Evolutionary conservation across 768 basidiomycete genomes (phyloP).

Genomic region (Panus rudis): DNA sequence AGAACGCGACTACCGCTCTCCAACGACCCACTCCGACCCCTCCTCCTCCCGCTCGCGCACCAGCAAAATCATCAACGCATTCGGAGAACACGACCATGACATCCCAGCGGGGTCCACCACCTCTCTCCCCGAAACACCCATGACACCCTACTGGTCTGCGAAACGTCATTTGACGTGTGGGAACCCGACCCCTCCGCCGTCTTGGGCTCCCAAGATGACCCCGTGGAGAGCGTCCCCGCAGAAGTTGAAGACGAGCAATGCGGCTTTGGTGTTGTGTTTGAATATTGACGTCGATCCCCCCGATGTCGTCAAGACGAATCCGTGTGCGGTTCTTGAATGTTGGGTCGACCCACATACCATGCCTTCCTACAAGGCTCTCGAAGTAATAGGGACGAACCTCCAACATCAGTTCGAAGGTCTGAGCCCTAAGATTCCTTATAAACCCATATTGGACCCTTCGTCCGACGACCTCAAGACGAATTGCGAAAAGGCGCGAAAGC

Average conservation of each 20-base stretch:
- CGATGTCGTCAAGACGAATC: conserved; percentile 94
- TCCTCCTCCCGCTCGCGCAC: conserved; percentile 20
- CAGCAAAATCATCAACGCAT: conserved; percentile 17
- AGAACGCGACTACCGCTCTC: conserved; percentile 26
- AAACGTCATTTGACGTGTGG: conserved; percentile 90
- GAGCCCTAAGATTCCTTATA: conserved; percentile 90
- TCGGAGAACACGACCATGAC: conserved; percentile 23
- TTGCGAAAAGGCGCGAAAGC: conserved; percentile 74
- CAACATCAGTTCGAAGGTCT: conserved; percentile 95
- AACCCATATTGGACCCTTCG: conserved; percentile 90
- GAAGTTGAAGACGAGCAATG: conserved; percentile 88
- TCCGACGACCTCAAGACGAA: conserved; percentile 89
- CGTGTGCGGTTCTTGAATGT: conserved; percentile 90
- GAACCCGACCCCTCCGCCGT: conserved; percentile 68
- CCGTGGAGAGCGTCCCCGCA: conserved; percentile 80
- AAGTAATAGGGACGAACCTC: conserved; percentile 87
- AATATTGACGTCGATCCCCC: conserved; percentile 98
- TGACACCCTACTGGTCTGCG: conserved; percentile 77
- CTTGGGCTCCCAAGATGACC: conserved; percentile 57
- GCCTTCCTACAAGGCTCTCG: conserved; percentile 88
- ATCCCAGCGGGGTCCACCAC: conserved; percentile 22
- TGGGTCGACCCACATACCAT: conserved; percentile 96
- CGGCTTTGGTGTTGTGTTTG: conserved; percentile 83
- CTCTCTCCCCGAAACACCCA: conserved; percentile 39
- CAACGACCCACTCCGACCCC: conserved; percentile 23